phyloP scores from a whole-genome alignment of 2,329 filamentous ascomycete genomes.

The Aspergillus quadricinctus region DNA sequence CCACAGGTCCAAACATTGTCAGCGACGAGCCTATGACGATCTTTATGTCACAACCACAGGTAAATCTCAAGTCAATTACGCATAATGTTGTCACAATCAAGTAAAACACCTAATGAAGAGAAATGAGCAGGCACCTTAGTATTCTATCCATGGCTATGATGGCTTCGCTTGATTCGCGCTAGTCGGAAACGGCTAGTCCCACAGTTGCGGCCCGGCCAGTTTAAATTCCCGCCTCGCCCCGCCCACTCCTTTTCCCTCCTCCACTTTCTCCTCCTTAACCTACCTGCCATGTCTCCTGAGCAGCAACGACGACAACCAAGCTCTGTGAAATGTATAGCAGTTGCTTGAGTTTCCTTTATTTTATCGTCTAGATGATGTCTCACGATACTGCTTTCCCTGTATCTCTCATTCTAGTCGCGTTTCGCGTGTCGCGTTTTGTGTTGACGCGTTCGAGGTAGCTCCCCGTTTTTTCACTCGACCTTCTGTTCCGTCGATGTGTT shows the following conservation, averaged over 20 bases:
- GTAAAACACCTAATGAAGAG: slow-evolving; percentile 43
- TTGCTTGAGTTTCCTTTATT: neutral
- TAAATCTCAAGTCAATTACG: neutral
- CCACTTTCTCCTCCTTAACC: neutral
- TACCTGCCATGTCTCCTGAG: neutral
- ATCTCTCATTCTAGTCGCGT: neutral
- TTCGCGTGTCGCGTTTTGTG: neutral
- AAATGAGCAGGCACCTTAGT: slow-evolving; percentile 19
- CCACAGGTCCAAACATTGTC: slow-evolving; percentile 2
- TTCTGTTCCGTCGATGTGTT: neutral
- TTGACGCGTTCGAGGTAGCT: neutral
- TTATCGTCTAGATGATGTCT: neutral
- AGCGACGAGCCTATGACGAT: neutral
- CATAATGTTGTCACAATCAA: neutral
- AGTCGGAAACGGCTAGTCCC: neutral
- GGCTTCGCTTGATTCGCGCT: neutral
- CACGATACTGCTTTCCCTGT: neutral
- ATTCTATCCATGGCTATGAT: neutral
- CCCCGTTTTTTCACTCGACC: neutral
- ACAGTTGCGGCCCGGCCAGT: neutral
- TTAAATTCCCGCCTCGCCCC: neutral
- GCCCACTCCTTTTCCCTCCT: neutral
- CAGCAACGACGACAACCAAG: neutral
- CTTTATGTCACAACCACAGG: too few relatives aligned
- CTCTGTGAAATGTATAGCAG: neutral